A percentile compares a stretch with the other conserved stretches of the same genome.
Evolutionary conservation across 345 rosid species (phyloP).

Genomic region (Aquilaria yunnanensis): DNA sequence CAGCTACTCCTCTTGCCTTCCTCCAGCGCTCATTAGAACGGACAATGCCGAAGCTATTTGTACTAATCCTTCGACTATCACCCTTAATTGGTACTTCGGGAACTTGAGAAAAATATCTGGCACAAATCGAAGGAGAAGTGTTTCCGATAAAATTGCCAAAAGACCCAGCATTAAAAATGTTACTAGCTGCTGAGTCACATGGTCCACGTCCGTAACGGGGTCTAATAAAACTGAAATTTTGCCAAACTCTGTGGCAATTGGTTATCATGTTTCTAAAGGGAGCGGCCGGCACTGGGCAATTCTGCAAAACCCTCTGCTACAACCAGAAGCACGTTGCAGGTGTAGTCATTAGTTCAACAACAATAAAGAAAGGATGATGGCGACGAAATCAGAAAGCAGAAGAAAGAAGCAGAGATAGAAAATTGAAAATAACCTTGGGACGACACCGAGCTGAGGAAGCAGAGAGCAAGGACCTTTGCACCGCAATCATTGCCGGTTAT

Average conservation of each 20-base stretch:
- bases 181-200: constrained; percentile 15
- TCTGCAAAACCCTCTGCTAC: too few species aligned
- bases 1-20: constrained; percentile 29
- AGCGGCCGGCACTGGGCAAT: too few species aligned
- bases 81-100: constrained; percentile 15
- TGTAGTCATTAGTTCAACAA: too few species aligned
- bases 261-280: neutral
- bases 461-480: too few species aligned
- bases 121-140: constrained; percentile 12
- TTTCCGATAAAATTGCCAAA: constrained; percentile 16
- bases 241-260: constrained; percentile 5
- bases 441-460: too few species aligned
- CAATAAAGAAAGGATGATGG: too few species aligned
- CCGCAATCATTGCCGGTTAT: too few species aligned
- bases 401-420: too few species aligned
- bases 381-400: too few species aligned
- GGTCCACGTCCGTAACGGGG: constrained; percentile 10
- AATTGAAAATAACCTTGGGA: too few species aligned
- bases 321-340: too few species aligned
- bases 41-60: constrained; percentile 15
- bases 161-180: constrained; percentile 17
- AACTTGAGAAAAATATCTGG: constrained; percentile 37
- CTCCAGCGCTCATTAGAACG: constrained; percentile 28
- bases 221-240: constrained; percentile 9
- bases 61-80: constrained; percentile 10